A percentile compares a stretch with the other conserved stretches of the same genome.
phyloP scores from a whole-genome alignment of 2,329 filamentous ascomycete genomes.

The Triangularia verruculosa region DNA sequence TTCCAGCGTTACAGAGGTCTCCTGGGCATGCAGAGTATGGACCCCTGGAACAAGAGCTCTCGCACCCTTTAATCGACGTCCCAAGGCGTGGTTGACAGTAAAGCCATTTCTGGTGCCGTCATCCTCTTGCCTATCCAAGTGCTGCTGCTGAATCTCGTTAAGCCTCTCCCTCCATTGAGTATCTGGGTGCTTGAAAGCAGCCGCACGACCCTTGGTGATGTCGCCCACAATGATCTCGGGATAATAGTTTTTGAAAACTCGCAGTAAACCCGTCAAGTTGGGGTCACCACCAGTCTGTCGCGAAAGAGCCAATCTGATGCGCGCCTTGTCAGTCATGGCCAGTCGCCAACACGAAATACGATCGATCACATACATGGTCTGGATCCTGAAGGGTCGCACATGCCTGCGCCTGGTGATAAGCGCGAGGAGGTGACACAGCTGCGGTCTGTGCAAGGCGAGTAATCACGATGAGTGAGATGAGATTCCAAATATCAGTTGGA shows the following conservation, averaged over 20 bases:
- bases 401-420: conserved; percentile 77
- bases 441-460: conserved; percentile 41
- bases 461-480: conserved; percentile 17
- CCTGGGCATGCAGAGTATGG: conserved; percentile 70
- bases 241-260: conserved; percentile 88
- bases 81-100: conserved; percentile 56
- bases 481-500: neutral
- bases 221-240: conserved; percentile 82
- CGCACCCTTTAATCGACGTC: conserved; percentile 43
- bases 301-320: conserved; percentile 51
- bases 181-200: conserved; percentile 71
- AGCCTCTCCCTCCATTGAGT: conserved; percentile 69
- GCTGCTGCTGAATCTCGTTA: conserved; percentile 61
- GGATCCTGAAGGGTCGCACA: conserved; percentile 79
- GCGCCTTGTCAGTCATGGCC: neutral
- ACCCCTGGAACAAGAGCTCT: conserved; percentile 62
- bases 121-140: conserved; percentile 45
- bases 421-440: conserved; percentile 74
- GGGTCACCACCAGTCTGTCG: conserved; percentile 69
- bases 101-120: conserved; percentile 53
- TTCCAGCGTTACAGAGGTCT: conserved; percentile 68
- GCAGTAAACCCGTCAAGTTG: conserved; percentile 67
- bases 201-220: conserved; percentile 57
- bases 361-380: conserved; percentile 57
- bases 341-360: neutral